Conservation (phyloP, 805 yeast genomes). For the Sugiyamaella qingdaonensis region DNA sequence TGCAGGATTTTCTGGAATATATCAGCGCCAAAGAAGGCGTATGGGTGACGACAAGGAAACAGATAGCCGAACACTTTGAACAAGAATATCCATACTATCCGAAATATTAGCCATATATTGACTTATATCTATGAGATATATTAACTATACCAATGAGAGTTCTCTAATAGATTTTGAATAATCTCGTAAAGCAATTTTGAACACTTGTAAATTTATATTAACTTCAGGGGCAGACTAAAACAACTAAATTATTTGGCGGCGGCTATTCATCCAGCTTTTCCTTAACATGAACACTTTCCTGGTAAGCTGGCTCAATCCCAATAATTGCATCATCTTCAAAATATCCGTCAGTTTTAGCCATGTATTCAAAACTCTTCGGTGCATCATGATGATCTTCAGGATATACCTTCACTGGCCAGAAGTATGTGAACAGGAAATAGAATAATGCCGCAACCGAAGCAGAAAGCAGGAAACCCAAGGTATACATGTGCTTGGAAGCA, state of each 20-base stretch:
- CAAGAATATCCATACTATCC: not conserved
- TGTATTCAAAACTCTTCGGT: not conserved
- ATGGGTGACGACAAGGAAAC: constrained; percentile 38
- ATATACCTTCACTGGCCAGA: not conserved
- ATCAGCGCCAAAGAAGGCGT: constrained; percentile 34
- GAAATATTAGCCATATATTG: not conserved
- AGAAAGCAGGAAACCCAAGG: not conserved
- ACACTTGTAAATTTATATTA: too few species aligned
- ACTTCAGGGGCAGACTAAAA: too few species aligned
- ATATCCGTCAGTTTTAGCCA: not conserved
- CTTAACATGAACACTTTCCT: not conserved
- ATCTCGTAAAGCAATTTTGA: too few species aligned
- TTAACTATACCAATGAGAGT: not conserved
- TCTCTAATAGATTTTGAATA: too few species aligned
- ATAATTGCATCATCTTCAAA: not conserved
- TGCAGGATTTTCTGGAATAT: constrained; percentile 36
- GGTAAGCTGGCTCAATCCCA: not conserved
- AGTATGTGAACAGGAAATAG: not conserved
- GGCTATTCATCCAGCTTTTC: not conserved
- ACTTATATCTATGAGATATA: too few species aligned
- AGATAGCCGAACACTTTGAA: constrained; percentile 31
- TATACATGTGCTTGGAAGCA: constrained; percentile 1
- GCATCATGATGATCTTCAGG: not conserved
- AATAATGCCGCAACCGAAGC: constrained; percentile 1
- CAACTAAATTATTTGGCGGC: too few species aligned